Evolutionary conservation across 1,139 yeast genomes (phyloP).

Genomic region (Protomyces arabidopsidicola): DNA sequence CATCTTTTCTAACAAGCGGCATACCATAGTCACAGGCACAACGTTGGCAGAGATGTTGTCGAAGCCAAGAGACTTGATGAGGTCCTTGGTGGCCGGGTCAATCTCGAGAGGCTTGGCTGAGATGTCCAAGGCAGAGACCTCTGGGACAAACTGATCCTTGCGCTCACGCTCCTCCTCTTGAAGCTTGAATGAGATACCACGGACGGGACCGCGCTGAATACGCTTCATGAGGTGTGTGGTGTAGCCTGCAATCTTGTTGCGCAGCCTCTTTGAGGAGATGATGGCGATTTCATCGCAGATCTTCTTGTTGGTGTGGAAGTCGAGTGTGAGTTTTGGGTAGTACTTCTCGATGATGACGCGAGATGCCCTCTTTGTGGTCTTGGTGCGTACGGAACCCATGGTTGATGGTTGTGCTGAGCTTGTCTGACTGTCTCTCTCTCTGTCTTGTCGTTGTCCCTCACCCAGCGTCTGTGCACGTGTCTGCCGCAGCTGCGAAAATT

Average conservation of each 20-base stretch:
- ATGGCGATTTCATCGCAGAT: conserved; percentile 97
- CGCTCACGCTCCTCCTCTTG: conserved; percentile 99
- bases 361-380: conserved; percentile 99
- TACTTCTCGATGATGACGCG: conserved; percentile 99
- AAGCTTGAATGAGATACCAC: conserved; percentile 99
- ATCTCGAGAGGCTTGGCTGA: conserved; percentile 95
- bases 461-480: neutral
- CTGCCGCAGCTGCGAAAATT: neutral
- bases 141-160: conserved; percentile 99
- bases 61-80: conserved; percentile 95
- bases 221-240: conserved; percentile 99
- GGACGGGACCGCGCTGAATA: conserved; percentile 99
- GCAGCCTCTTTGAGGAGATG: conserved; percentile 98
- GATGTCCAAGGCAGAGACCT: conserved; percentile 98
- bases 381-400: conserved; percentile 98
- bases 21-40: conserved; percentile 18
- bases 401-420: neutral
- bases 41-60: conserved; percentile 68
- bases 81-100: conserved; percentile 95
- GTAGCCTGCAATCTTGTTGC: conserved; percentile 99
- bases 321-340: conserved; percentile 99
- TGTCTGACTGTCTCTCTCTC: neutral
- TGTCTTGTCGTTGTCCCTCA: neutral
- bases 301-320: conserved; percentile 99
- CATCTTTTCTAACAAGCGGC: neutral